Evolutionary conservation across 163 green algal genomes (phyloP).

Genomic region (Scenedesmus sp.): DNA sequence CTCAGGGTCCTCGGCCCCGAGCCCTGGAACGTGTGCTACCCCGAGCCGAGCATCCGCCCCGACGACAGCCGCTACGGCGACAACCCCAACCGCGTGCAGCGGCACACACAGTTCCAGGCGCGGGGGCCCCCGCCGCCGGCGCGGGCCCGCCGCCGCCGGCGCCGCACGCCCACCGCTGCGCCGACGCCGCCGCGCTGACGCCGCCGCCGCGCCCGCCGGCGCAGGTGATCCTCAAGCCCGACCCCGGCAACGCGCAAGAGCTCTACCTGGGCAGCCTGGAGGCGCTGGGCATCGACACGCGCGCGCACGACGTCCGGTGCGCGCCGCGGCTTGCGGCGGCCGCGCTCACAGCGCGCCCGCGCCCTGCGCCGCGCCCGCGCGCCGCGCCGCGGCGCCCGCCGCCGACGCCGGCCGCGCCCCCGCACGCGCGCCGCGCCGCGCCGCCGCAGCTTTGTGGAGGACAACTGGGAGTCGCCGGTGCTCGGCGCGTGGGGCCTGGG

Average conservation of each 20-base stretch:
- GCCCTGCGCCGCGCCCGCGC: too few species aligned
- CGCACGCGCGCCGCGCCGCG: background rate
- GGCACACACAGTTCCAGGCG: slow-evolving; percentile 98
- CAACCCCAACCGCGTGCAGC: slow-evolving; percentile 98
- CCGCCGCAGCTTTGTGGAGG: slow-evolving; percentile 89
- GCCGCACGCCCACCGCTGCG: background rate
- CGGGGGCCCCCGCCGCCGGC: background rate
- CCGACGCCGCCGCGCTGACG: too few species aligned
- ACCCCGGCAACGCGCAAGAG: slow-evolving; percentile 91
- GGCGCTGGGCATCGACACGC: slow-evolving; percentile 91
- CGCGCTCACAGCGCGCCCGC: background rate
- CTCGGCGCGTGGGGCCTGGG: slow-evolving; percentile 96
- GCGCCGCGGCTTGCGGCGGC: background rate
- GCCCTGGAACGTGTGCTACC: slow-evolving; percentile 95
- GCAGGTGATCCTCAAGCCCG: slow-evolving; percentile 97
- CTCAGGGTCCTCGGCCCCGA: slow-evolving; percentile 93
- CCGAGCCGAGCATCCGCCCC: slow-evolving; percentile 94
- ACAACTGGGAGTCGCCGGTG: slow-evolving; percentile 98
- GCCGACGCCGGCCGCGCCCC: too few species aligned
- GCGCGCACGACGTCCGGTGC: slow-evolving; percentile 41
- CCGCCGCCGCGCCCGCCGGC: background rate
- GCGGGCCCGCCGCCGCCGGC: too few species aligned
- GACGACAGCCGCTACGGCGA: slow-evolving; percentile 97
- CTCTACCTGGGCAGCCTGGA: slow-evolving; percentile 94
- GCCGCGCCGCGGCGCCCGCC: too few species aligned